Conservation (phyloP, 148 eudicot genomes). For the Euryodendron excelsum region DNA sequence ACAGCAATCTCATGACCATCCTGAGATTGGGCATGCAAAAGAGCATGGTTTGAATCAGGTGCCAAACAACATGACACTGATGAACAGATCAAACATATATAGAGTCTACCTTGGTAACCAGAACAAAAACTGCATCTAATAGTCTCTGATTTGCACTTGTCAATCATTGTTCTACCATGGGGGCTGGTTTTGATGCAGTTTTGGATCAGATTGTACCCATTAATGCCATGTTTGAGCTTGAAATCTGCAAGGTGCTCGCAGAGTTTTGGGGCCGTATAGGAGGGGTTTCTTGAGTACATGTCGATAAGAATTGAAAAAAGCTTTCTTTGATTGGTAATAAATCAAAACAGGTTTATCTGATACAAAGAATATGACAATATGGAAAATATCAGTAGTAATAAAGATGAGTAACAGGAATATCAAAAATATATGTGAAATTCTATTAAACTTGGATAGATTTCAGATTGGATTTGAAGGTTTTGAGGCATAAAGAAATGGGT, state of each 20-base stretch:
- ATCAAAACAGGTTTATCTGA: not conserved
- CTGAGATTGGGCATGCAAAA: too few relatives aligned
- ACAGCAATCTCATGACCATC: constrained; percentile 55
- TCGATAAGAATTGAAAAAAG: not conserved
- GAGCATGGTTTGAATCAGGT: too few relatives aligned
- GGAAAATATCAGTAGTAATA: too few relatives aligned
- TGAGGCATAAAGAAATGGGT: not conserved
- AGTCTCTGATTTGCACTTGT: too few relatives aligned
- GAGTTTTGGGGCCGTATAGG: constrained; percentile 36
- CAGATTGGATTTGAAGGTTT: not conserved
- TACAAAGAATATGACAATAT: too few relatives aligned
- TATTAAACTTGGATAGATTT: not conserved
- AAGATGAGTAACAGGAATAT: too few relatives aligned
- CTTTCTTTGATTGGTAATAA: not conserved
- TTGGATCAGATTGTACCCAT: constrained; percentile 38
- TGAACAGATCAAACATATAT: constrained; percentile 54
- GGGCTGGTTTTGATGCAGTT: constrained; percentile 30
- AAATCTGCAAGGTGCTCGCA: constrained; percentile 53
- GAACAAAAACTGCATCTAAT: too few relatives aligned
- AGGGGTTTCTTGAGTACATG: not conserved
- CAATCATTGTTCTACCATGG: constrained; percentile 23
- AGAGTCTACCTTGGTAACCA: too few relatives aligned
- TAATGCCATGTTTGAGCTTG: constrained; percentile 48
- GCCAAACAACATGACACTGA: constrained; percentile 33
- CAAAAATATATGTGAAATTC: too few relatives aligned